A percentile compares a stretch with the other conserved stretches of the same genome.
These are phyloP conservation scores for Prototheca wickerhamii DNA, from an alignment of 163 green algal species.

Conservation along the genomic window DNA sequence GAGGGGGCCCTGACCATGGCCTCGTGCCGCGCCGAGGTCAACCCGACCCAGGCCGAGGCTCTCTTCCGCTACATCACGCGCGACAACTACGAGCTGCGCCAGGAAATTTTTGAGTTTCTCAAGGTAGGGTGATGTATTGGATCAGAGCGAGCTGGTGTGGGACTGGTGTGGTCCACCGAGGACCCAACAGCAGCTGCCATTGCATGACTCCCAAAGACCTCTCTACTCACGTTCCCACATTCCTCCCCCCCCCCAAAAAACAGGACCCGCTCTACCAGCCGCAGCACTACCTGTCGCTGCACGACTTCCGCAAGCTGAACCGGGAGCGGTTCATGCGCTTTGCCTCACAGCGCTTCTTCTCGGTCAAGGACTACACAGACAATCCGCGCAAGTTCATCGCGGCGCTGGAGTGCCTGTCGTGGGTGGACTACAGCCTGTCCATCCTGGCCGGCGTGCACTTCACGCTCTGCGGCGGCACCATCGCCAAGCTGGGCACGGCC, in stretches of 20 bases:
- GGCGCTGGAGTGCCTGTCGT: conserved; percentile 55
- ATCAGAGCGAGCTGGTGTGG: too few species aligned
- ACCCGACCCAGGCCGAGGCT: background rate
- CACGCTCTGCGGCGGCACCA: conserved; percentile 82
- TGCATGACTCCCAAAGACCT: background rate
- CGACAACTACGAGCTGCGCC: conserved; percentile 65
- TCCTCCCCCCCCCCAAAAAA: background rate
- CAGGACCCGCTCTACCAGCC: conserved; percentile 69
- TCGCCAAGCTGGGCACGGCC: conserved; percentile 71
- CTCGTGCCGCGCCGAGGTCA: background rate
- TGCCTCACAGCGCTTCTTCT: conserved; percentile 59
- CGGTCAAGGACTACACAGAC: conserved; percentile 59
- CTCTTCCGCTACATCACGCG: conserved; percentile 33
- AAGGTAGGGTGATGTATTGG: conserved; percentile 48
- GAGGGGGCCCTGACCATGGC: background rate
- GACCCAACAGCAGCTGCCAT: background rate
- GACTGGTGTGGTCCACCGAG: too few species aligned
- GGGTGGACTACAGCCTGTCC: conserved; percentile 67
- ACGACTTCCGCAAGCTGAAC: conserved; percentile 69
- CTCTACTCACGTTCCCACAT: background rate
- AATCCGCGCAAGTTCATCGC: conserved; percentile 55
- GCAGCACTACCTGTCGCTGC: conserved; percentile 65
- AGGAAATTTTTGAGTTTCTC: conserved; percentile 63
- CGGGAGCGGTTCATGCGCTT: conserved; percentile 62
- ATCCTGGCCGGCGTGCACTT: conserved; percentile 81